Percentiles rank a stretch among this genome's conserved stretches.
These are phyloP conservation scores for Metschnikowia vanudenii DNA, from an alignment of 805 yeast species.

Conservation along the genomic window DNA sequence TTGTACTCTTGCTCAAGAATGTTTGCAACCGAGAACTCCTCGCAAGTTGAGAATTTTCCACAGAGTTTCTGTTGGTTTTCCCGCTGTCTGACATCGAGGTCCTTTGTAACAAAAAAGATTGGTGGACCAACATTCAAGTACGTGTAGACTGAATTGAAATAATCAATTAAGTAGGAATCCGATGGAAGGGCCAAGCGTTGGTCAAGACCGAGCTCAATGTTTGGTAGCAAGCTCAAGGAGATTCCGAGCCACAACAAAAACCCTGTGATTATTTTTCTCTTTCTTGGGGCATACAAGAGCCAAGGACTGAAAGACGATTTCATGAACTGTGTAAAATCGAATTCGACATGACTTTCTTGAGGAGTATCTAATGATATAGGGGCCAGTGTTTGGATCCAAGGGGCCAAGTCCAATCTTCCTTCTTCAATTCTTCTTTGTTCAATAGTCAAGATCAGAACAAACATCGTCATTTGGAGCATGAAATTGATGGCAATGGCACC, in stretches of 20 bases:
- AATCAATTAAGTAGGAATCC: constrained; percentile 76
- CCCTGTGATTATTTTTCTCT: constrained; percentile 47
- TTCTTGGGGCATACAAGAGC: constrained; percentile 48
- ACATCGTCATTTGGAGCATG: constrained; percentile 74
- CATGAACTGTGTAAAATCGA: constrained; percentile 37
- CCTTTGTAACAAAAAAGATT: constrained; percentile 75
- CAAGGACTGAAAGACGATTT: constrained; percentile 56
- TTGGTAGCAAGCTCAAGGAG: constrained; percentile 68
- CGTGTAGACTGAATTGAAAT: constrained; percentile 71
- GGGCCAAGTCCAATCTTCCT: constrained; percentile 58
- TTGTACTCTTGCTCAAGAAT: constrained; percentile 81
- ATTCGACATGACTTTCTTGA: constrained; percentile 1
- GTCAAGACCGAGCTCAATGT: constrained; percentile 75
- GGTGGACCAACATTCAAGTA: constrained; percentile 91
- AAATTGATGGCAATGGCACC: constrained; percentile 81
- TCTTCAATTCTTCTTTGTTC: constrained; percentile 64
- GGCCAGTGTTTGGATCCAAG: constrained; percentile 44
- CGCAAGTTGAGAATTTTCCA: constrained; percentile 84
- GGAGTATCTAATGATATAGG: constrained; percentile 3
- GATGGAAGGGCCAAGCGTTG: constrained; percentile 85
- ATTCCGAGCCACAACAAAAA: constrained; percentile 66
- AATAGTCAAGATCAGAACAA: constrained; percentile 66
- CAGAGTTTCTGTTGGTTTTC: constrained; percentile 71
- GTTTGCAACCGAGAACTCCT: constrained; percentile 74
- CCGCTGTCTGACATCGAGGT: constrained; percentile 59